Conservation (phyloP, 2,329 filamentous ascomycete species). For the Sodiomyces alkalinus region DNA sequence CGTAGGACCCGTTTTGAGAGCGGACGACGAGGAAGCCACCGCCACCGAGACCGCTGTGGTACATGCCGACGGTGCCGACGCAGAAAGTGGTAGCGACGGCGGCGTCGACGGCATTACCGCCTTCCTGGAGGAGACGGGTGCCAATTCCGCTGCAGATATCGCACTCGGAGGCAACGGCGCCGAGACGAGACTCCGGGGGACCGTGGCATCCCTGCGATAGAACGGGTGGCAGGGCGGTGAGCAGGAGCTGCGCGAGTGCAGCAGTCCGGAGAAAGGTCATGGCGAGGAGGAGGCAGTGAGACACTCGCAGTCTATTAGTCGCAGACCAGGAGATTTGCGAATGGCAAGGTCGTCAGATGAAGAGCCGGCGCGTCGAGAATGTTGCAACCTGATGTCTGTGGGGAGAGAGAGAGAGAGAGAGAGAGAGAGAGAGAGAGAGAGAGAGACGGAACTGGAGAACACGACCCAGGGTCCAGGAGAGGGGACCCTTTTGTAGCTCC, state of each 20-base stretch:
- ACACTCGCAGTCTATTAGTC: neutral
- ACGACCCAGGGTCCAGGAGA: too few species aligned
- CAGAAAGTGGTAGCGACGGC: conserved; percentile 50
- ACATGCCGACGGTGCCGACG: conserved; percentile 48
- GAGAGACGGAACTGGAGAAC: too few species aligned
- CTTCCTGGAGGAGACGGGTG: conserved; percentile 36
- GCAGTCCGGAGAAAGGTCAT: conserved; percentile 6
- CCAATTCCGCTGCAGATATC: conserved; percentile 44
- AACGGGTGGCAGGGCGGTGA: conserved; percentile 3
- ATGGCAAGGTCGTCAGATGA: too few species aligned
- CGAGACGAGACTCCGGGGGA: conserved; percentile 11
- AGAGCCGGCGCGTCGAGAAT: too few species aligned
- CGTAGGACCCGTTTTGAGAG: conserved; percentile 48
- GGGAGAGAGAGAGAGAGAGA: too few species aligned
- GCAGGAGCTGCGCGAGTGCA: conserved; percentile 5
- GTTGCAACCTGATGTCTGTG: too few species aligned
- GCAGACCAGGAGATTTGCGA: too few species aligned
- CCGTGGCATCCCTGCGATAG: conserved; percentile 2
- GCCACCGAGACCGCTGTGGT: conserved; percentile 57
- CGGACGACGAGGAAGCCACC: conserved; percentile 70
- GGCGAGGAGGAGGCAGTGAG: neutral
- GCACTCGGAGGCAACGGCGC: conserved; percentile 47
- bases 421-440: too few species aligned
- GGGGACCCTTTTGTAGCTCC: too few species aligned
- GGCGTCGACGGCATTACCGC: conserved; percentile 53